A percentile compares a stretch with the other conserved stretches of the same genome.
Evolutionary conservation across 495 filamentous ascomycete species (phyloP).

Genomic region (Aspergillus sclerotiicarbonarius): DNA sequence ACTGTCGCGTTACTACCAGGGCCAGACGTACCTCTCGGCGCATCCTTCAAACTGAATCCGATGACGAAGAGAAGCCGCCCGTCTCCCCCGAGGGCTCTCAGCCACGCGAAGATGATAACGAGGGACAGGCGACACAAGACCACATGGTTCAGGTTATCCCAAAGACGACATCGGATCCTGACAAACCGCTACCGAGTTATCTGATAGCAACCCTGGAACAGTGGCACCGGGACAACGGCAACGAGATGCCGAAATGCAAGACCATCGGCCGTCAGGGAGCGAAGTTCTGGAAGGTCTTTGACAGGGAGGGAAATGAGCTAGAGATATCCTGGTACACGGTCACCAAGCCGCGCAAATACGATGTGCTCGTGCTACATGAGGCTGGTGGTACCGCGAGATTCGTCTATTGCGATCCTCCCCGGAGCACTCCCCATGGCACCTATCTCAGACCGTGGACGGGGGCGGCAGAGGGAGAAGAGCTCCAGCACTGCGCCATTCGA

Average conservation of each 20-base stretch:
- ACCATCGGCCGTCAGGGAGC: neutral
- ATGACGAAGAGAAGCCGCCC: neutral
- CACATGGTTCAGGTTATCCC: neutral
- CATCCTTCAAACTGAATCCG: neutral
- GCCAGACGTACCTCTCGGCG: neutral
- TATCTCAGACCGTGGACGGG: conserved; percentile 9
- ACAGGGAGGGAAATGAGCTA: conserved; percentile 15
- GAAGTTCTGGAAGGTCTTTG: conserved; percentile 15
- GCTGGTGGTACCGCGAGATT: conserved; percentile 12
- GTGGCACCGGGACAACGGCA: conserved; percentile 15
- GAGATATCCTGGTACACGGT: conserved; percentile 10
- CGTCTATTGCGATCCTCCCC: conserved; percentile 13
- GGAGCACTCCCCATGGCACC: neutral
- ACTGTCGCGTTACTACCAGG: neutral
- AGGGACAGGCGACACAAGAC: neutral
- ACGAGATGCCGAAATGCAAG: conserved; percentile 7
- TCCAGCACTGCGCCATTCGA: conserved; percentile 3
- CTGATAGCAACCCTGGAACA: conserved; percentile 9
- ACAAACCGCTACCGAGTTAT: neutral
- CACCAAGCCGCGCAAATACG: neutral
- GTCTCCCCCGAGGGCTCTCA: neutral
- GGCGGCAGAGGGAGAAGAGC: neutral
- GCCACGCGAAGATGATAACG: neutral
- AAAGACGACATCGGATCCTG: neutral
- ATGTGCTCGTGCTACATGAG: conserved; percentile 9